A percentile compares a stretch with the other conserved stretches of the same genome.
phyloP scores from a whole-genome alignment of 805 yeast species.

The Barnettozyma pratensis region DNA sequence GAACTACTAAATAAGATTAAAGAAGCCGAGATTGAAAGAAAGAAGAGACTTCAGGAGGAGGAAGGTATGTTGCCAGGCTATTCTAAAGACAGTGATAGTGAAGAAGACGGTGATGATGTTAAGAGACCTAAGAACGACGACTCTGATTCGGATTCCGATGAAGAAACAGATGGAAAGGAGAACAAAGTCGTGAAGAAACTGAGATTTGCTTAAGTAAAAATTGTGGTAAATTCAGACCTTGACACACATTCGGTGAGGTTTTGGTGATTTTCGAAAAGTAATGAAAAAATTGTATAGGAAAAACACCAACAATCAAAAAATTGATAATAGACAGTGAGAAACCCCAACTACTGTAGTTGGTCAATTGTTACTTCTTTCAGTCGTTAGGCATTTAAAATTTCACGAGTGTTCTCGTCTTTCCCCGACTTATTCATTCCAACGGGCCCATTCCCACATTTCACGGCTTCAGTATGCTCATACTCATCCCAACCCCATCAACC shows the following conservation, averaged over 20 bases:
- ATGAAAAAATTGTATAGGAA: neutral
- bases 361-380: too few species aligned
- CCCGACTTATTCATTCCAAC: too few species aligned
- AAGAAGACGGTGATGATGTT: constrained; percentile 8
- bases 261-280: neutral
- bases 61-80: constrained; percentile 19
- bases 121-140: neutral
- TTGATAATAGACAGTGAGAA: too few species aligned
- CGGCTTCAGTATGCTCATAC: neutral
- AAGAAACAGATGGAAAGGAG: neutral
- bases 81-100: constrained; percentile 11
- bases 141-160: neutral
- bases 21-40: constrained; percentile 11
- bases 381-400: too few species aligned
- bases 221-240: too few species aligned
- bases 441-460: neutral
- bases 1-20: constrained; percentile 14
- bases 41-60: constrained; percentile 11
- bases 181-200: constrained; percentile 7
- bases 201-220: constrained; percentile 7
- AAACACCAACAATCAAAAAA: too few species aligned
- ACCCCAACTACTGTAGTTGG: too few species aligned
- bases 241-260: too few species aligned
- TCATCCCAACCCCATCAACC: constrained; percentile 1
- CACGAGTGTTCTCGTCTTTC: too few species aligned